Evolutionary conservation across 495 filamentous ascomycete species (phyloP), one percentile per base, ranked within the genome.

Genomic region (Parmelia sp.): DNA sequence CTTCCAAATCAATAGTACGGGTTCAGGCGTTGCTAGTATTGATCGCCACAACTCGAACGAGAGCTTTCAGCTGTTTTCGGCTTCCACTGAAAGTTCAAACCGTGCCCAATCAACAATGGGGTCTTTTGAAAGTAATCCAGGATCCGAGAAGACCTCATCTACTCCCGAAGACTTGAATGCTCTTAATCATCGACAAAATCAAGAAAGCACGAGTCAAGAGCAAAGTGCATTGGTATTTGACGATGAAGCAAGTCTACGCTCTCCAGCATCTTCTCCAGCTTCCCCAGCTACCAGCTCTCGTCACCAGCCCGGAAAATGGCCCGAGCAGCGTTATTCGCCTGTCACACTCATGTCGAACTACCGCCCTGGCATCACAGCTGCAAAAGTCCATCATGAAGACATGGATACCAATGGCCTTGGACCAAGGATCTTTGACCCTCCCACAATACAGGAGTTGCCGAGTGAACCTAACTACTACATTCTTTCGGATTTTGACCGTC

Each of bases 51-150:
- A 91, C 66, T 95, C 91, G 3, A 83, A 86, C 29, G 91, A 93
- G 65, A 92, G 89, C 68, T 90, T 90, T 67, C 84, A 88, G 39
- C 84, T 94, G 78, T 91, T 95, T 72, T 91, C 87, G n/a, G 82
- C 86, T 11, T 92, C 90, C 3, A 84, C 85, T 17, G 83, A 86
- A 23, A 86, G 84, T 57, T 83, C 79, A 7, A 73, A 79, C 44
- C 79, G 76, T 40, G 74, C 76, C 6, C 79, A 76, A 61, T 82
- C 79, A 39, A 65, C 76, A 1, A 75, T 68, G 6, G 74, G 75
- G 31, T 82, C 80, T 3, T 78, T 76, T 21, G 68, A 44, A 19
- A 65, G 68, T 27, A 63, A 59, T 44, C 58, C 60, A n/a, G 51
- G 47, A 27, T 70, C 66, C 17, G 61, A 65, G 39, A 57, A 58